Conservation (phyloP, 208 protist species). For the Crithidia thermophila region DNA sequence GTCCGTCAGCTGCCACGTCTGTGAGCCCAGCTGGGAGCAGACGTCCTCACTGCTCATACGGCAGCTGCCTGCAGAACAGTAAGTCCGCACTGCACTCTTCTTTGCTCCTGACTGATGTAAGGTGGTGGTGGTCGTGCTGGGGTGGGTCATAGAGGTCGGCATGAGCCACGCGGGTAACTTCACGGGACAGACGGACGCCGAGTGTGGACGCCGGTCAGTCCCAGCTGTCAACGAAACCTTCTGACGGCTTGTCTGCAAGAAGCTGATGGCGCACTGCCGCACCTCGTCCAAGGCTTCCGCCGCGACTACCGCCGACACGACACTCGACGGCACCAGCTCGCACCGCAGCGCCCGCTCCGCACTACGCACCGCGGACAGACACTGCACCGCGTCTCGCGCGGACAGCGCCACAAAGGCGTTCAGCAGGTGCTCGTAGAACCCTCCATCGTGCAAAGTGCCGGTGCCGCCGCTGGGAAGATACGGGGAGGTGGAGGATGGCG, state of each 20-base stretch:
- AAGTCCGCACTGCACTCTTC: no score
- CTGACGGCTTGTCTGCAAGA: neutral
- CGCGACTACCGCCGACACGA: slow-evolving; percentile 37
- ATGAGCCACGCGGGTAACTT: neutral
- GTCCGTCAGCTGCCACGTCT: slow-evolving; percentile 23
- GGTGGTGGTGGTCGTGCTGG: no score
- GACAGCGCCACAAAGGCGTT: slow-evolving; percentile 27
- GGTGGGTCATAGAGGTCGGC: neutral
- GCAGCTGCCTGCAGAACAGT: no score
- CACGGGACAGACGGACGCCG: neutral
- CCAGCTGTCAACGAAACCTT: no score
- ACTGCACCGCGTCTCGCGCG: slow-evolving; percentile 13
- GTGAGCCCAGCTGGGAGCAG: neutral
- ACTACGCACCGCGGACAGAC: slow-evolving; percentile 25
- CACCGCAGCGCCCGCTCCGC: slow-evolving; percentile 34
- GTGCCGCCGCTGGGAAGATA: neutral
- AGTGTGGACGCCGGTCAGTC: neutral
- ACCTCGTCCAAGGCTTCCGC: slow-evolving; percentile 63
- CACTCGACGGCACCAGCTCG: slow-evolving; percentile 40
- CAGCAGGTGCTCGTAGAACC: slow-evolving; percentile 29
- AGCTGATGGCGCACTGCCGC: slow-evolving; percentile 28
- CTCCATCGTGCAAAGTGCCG: no score
- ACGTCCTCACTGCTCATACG: neutral
- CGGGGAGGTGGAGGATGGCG: neutral
- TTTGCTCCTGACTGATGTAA: no score